Percentiles rank a stretch among this genome's conserved stretches.
phyloP scores from a whole-genome alignment of 148 eudicot genomes.

The Fagopyrum homotropicum region DNA sequence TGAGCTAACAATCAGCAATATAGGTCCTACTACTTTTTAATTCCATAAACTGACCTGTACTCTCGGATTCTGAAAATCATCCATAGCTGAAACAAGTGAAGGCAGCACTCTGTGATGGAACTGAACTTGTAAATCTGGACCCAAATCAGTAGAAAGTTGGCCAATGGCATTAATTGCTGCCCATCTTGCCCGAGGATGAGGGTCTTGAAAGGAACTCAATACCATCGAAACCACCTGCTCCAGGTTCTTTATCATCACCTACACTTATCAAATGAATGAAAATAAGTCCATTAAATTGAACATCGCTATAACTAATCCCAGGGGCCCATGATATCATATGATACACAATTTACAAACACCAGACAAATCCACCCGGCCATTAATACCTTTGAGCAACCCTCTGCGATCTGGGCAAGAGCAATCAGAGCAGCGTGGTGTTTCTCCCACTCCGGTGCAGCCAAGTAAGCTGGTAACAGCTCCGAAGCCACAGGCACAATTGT shows the following conservation, averaged over 20 bases:
- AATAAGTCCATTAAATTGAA: neutral
- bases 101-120: slow-evolving; percentile 28
- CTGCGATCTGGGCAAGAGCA: slow-evolving; percentile 34
- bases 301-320: neutral
- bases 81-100: slow-evolving; percentile 69
- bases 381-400: slow-evolving; percentile 35
- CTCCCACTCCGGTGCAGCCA: slow-evolving; percentile 39
- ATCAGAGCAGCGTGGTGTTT: slow-evolving; percentile 38
- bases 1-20: slow-evolving; percentile 4
- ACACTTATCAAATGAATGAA: slow-evolving; percentile 13
- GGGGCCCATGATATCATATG: neutral
- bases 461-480: slow-evolving; percentile 30
- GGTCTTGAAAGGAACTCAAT: slow-evolving; percentile 73
- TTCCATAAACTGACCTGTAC: slow-evolving; percentile 49
- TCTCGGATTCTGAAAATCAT: slow-evolving; percentile 87
- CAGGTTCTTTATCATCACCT: slow-evolving; percentile 87
- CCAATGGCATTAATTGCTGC: slow-evolving; percentile 98
- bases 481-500: slow-evolving; percentile 34
- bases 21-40: neutral
- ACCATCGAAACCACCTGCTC: slow-evolving; percentile 86
- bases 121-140: slow-evolving; percentile 87
- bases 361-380: neutral
- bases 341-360: neutral
- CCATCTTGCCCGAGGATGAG: slow-evolving; percentile 95
- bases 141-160: slow-evolving; percentile 81